Evolutionary conservation across 225 moss, liverwort and hornwort genomes (phyloP).

Genomic region (Lunularia cruciata): DNA sequence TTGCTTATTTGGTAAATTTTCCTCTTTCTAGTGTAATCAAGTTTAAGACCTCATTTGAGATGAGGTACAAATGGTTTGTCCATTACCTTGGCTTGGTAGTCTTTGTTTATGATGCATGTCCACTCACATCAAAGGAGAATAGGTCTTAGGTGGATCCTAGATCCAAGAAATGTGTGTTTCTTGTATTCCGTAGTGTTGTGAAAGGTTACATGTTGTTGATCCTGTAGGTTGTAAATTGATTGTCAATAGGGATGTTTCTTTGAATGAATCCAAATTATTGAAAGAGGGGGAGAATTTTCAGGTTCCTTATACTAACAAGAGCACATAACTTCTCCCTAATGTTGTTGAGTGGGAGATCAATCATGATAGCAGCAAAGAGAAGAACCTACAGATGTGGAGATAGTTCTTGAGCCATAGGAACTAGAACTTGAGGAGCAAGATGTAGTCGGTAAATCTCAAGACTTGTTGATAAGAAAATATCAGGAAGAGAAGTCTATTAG

Average conservation of each 20-base stretch:
- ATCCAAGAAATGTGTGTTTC: neutral
- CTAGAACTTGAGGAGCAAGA: too few relatives aligned
- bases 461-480: too few relatives aligned
- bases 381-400: too few relatives aligned
- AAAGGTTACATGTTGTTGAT: constrained; percentile 8
- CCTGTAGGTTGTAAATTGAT: neutral
- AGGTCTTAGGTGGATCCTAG: neutral
- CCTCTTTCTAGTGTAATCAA: neutral
- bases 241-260: constrained; percentile 13
- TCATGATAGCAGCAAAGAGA: too few relatives aligned
- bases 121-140: neutral
- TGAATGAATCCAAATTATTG: constrained; percentile 5
- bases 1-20: constrained; percentile 21
- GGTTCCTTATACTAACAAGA: too few relatives aligned
- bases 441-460: too few relatives aligned
- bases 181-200: constrained; percentile 1
- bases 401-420: too few relatives aligned
- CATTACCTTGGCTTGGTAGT: neutral
- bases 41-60: constrained; percentile 13
- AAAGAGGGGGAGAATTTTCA: constrained; percentile 14
- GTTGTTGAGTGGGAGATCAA: too few relatives aligned
- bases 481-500: too few relatives aligned
- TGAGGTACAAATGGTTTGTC: neutral
- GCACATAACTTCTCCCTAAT: too few relatives aligned
- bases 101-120: constrained; percentile 13